These are phyloP conservation scores for Trypanosoma melophagium DNA, from an alignment of 208 protist genomes.

Conservation along the genomic window DNA sequence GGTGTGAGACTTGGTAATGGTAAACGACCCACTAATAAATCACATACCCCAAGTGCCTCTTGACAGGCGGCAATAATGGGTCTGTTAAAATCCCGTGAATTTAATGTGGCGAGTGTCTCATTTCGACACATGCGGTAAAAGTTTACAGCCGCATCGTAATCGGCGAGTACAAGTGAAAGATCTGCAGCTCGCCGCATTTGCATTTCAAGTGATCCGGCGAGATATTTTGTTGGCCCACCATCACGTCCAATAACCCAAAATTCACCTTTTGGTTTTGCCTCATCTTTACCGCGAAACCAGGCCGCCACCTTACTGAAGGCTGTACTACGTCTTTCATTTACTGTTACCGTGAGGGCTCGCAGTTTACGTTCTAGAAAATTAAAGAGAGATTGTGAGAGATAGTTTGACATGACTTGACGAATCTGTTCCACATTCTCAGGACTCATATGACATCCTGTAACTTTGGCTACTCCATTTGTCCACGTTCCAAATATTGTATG, in stretches of 20 bases:
- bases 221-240: conserved; percentile 38
- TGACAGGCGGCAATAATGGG: conserved; percentile 71
- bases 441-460: conserved; percentile 80
- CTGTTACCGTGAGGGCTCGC: conserved; percentile 45
- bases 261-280: conserved; percentile 43
- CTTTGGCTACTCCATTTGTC: conserved; percentile 42
- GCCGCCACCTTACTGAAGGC: conserved; percentile 80
- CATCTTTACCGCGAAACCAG: conserved; percentile 79
- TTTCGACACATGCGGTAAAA: conserved; percentile 79
- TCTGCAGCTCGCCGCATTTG: conserved; percentile 82
- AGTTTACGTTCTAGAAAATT: conserved; percentile 70
- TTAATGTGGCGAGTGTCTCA: conserved; percentile 62
- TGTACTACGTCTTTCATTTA: conserved; percentile 77
- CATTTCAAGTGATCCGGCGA: conserved; percentile 73
- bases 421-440: conserved; percentile 62
- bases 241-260: conserved; percentile 25
- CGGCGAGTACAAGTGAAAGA: conserved; percentile 56
- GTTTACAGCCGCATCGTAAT: conserved; percentile 55
- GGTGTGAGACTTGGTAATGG: conserved; percentile 49
- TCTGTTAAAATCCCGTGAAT: conserved; percentile 64
- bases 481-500: conserved; percentile 47
- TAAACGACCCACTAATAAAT: conserved; percentile 49
- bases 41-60: conserved; percentile 68
- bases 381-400: conserved; percentile 70
- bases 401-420: conserved; percentile 66